Evolutionary conservation across 768 basidiomycete species (phyloP).

Genomic region (Termitomyces sp.): DNA sequence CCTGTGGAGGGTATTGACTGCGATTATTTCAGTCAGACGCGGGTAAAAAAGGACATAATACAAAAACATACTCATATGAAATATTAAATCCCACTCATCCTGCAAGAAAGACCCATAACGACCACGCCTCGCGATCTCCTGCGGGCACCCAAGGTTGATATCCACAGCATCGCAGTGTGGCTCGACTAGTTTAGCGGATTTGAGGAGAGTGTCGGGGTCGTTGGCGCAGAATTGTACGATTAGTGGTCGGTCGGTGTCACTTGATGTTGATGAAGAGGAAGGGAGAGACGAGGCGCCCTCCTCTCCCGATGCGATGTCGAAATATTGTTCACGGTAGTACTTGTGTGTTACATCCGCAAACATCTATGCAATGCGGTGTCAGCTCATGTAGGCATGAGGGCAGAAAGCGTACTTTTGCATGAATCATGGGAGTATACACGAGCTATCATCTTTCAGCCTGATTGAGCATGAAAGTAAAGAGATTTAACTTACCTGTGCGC

Average conservation of each 20-base stretch:
- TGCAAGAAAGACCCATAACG: conserved; percentile 89
- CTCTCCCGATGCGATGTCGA: conserved; percentile 68
- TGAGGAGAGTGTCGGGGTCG: conserved; percentile 73
- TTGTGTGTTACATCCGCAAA: conserved; percentile 53
- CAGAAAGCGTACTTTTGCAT: conserved; percentile 62
- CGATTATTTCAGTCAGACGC: background rate
- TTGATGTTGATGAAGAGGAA: background rate
- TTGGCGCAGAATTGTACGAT: conserved; percentile 95
- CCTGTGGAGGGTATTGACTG: conserved; percentile 82
- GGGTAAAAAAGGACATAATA: background rate
- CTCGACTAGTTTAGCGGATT: conserved; percentile 75
- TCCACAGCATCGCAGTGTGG: conserved; percentile 89
- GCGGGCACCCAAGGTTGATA: conserved; percentile 91
- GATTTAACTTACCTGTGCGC: conserved; percentile 58
- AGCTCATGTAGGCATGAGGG: background rate
- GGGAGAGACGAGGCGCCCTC: conserved; percentile 62
- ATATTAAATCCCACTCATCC: conserved; percentile 93
- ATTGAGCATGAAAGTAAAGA: background rate
- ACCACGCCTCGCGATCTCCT: conserved; percentile 88
- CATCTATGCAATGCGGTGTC: conserved; percentile 41
- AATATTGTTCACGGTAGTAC: conserved; percentile 58
- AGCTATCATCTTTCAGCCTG: conserved; percentile 43
- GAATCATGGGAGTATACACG: conserved; percentile 98
- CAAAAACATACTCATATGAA: conserved; percentile 59
- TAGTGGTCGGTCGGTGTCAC: conserved; percentile 68